Percentiles rank a stretch among this genome's conserved stretches.
Conservation (phyloP, 2,329 filamentous ascomycete species). For the Pestalotiopsis sp. region DNA sequence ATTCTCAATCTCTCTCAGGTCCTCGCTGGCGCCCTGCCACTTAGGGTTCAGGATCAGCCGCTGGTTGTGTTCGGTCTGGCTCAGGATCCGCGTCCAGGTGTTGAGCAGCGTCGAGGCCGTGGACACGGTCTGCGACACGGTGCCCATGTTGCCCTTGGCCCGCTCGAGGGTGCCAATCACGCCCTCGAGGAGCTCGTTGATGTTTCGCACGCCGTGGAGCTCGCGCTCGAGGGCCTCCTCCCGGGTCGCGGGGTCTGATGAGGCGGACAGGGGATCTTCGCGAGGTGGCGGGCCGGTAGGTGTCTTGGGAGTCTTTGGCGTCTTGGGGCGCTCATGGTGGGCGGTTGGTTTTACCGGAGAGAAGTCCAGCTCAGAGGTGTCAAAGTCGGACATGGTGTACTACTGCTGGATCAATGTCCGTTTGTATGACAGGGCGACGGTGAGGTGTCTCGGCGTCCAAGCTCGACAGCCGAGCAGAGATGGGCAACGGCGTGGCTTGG, state of each 20-base stretch:
- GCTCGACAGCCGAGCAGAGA: neutral
- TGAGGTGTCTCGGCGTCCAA: neutral
- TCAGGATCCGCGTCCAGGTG: slow-evolving; percentile 94
- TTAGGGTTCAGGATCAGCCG: slow-evolving; percentile 83
- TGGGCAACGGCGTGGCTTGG: neutral
- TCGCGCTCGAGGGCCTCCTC: slow-evolving; percentile 78
- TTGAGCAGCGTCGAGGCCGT: slow-evolving; percentile 89
- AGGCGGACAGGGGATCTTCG: slow-evolving; percentile 43
- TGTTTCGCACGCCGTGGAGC: slow-evolving; percentile 78
- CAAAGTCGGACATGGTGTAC: slow-evolving; percentile 47
- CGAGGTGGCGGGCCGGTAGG: slow-evolving; percentile 42
- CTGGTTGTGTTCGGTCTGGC: slow-evolving; percentile 97
- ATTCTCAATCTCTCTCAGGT: slow-evolving; percentile 83
- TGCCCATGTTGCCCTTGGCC: slow-evolving; percentile 81
- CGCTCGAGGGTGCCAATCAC: slow-evolving; percentile 73
- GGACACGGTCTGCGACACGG: slow-evolving; percentile 80
- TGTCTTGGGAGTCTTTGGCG: slow-evolving; percentile 51
- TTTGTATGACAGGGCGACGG: slow-evolving; percentile 19
- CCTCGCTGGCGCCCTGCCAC: slow-evolving; percentile 88
- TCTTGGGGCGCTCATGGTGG: slow-evolving; percentile 41
- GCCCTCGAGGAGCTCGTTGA: slow-evolving; percentile 86
- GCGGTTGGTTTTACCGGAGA: slow-evolving; percentile 30
- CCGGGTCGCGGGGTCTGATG: slow-evolving; percentile 68
- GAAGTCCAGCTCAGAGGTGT: slow-evolving; percentile 50
- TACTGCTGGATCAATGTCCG: slow-evolving; percentile 12